Percentiles rank a stretch among this genome's conserved stretches.
phyloP scores from a whole-genome alignment of 2,329 filamentous ascomycete species.

The Metarhizium robertsii region DNA sequence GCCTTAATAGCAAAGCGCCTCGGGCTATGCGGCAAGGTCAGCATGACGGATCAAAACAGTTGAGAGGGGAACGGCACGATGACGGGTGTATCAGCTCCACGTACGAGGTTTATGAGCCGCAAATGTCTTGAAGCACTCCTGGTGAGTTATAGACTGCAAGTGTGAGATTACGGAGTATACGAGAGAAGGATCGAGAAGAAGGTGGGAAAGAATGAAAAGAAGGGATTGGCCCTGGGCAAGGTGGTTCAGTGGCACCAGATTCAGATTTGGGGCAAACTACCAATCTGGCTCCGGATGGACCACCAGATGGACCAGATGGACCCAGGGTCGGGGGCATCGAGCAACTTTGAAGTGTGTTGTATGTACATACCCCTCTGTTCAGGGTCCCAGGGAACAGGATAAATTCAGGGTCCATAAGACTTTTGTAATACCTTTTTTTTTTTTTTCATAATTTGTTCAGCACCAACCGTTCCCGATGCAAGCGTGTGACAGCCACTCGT shows the following conservation, averaged over 20 bases:
- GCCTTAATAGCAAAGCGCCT: no score
- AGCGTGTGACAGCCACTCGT: background rate
- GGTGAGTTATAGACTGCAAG: background rate
- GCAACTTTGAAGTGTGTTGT: background rate
- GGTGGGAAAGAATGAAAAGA: background rate
- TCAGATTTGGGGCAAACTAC: background rate
- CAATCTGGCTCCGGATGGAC: background rate
- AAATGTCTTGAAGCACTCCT: no score
- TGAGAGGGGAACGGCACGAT: no score
- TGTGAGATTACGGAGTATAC: background rate
- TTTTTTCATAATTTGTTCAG: no score
- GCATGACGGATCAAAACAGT: no score
- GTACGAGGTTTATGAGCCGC: no score
- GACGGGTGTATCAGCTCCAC: no score
- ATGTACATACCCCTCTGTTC: background rate
- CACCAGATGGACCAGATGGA: background rate
- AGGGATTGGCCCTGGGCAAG: background rate
- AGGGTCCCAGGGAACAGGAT: background rate
- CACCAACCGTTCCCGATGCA: background rate
- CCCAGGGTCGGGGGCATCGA: background rate
- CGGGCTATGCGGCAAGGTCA: no score
- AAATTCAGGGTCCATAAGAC: background rate
- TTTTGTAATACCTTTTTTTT: no score
- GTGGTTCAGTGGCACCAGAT: background rate
- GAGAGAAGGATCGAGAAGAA: background rate